Evolutionary conservation across 495 filamentous ascomycete genomes (phyloP), one percentile per base, ranked within the genome.

Genomic region (Penicillium pulvis): DNA sequence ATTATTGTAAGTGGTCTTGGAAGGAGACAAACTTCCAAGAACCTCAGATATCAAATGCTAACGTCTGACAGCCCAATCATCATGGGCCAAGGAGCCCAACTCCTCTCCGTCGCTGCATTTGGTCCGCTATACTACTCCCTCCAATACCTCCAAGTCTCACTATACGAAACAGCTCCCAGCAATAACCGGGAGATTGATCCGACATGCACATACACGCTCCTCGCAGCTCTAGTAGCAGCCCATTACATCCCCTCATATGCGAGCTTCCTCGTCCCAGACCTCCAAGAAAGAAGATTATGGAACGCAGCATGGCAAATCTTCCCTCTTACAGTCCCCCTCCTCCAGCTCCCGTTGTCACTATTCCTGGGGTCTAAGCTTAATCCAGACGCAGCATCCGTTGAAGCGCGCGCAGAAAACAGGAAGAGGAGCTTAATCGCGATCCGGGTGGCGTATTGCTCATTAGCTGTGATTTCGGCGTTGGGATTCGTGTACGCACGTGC

Each of bases 271-370:
- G 56, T 56, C 19, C 51, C 56, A 2, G 52, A 53, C 7, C 28
- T 69, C 19, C 47, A 55, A 11, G 4, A n/a, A 2, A 57, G 60
- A 5, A 51, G 39, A 35, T 24, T 10, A 14, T 53, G 44, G 36
- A 65, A 66, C 45, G 66, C 60, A 12, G n/a, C 55, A 41, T 69
- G 66, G 66, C 63, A 69, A 41, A 17, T 65, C 0, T 66, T 65
- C 53, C 66, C 66, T 6, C 16, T 69, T 4, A 41, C 57, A 26
- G 53, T 66, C 4, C 60, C 62, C 7, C 17, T 63, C 0, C 20
- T 63, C 3, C 66, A 69, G 52, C 0, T 42, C 41, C 57, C 60
- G 52, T 2, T 45, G 3, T 26, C 48, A 1, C 14, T 39, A 45
- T 12, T 59, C 56, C 10, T 17, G 10, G 36, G 4, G 60, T 16